A percentile compares a stretch with the other conserved stretches of the same genome.
Evolutionary conservation across 768 basidiomycete species (phyloP).

Genomic region (Phallus indusiatus): DNA sequence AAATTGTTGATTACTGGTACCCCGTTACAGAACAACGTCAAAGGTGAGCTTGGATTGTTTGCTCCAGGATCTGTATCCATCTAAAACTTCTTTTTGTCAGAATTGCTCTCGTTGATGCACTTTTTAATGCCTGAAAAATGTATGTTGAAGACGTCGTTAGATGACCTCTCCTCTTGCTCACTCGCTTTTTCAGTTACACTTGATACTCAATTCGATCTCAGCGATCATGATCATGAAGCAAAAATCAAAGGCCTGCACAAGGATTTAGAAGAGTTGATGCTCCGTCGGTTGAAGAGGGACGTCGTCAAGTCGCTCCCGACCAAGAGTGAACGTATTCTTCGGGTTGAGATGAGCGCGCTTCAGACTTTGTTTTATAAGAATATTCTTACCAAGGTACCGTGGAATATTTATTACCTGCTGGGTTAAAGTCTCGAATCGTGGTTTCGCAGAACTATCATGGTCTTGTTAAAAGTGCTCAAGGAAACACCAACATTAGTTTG

Average conservation of each 20-base stretch:
- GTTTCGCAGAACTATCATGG: slow-evolving; percentile 77
- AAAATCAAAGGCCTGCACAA: slow-evolving; percentile 95
- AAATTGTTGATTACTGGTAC: slow-evolving; percentile 98
- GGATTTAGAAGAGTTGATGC: slow-evolving; percentile 90
- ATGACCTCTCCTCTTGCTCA: too few relatives aligned
- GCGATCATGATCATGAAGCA: slow-evolving; percentile 82
- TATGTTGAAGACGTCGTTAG: slow-evolving; percentile 27
- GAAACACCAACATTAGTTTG: slow-evolving; percentile 85
- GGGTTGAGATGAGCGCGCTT: slow-evolving; percentile 94
- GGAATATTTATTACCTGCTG: background rate
- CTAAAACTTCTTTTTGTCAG: slow-evolving; percentile 30
- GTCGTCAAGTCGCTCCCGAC: slow-evolving; percentile 93
- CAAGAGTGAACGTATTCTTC: slow-evolving; percentile 95
- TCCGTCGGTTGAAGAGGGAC: slow-evolving; percentile 89
- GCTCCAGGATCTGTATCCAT: slow-evolving; percentile 4
- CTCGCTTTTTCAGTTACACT: slow-evolving; percentile 55
- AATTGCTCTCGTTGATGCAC: slow-evolving; percentile 94
- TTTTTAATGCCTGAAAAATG: slow-evolving; percentile 99
- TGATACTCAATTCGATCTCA: slow-evolving; percentile 91
- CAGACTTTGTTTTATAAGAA: slow-evolving; percentile 99
- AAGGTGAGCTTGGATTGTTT: slow-evolving; percentile 45
- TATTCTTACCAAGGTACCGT: slow-evolving; percentile 76
- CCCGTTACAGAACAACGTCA: slow-evolving; percentile 97
- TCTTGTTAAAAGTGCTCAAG: slow-evolving; percentile 81
- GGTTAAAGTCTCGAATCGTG: slow-evolving; percentile 3